Evolutionary conservation across 257 asterid species (phyloP), one percentile per base, ranked within the genome.

Genomic region (Schizonepeta tenuifolia): DNA sequence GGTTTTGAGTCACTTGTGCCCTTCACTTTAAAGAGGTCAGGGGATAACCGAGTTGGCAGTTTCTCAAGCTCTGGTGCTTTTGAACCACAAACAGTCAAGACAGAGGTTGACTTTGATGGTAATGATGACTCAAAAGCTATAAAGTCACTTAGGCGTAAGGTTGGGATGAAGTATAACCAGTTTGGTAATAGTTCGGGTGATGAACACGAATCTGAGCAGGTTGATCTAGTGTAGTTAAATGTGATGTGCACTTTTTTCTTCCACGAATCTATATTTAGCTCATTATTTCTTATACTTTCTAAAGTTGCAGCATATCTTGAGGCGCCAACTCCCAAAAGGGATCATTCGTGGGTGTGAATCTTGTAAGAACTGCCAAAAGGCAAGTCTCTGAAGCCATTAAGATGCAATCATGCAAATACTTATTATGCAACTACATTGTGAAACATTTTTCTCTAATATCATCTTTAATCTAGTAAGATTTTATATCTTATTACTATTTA

Each of bases 1-100:
- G 98, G 98, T 67, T 95, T 95, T 67, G 99, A 95, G 90, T 82
- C 97, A 66, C 82, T 92, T 76, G 86, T 78, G 40, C 88, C 96
- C 71, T 86, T 87, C 80, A 79, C 88, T 78, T 66, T 87, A 57
- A 87, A 87, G 80, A 92, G 78, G 84, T 82, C 80, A 59, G 86
- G 82, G 53, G 78, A 66, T 68, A 76, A 81, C 62, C 84, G 68
- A 75, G 77, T 63, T 43, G 79, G 57, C 49, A 73, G 60, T 69
- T 75, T 51, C 72, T 78, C 88, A 9, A 67, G 83, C 74, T 65
- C 86, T 44, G 79, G 62, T 78, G 77, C 73, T 69, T 78, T 83
- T 67, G 90, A 75, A 70, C 51, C 79, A 47, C 83, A 43, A 65
- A 66, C 75, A 40, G 60, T 64, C 62, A 70, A 49, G 75, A 28